phyloP scores from a whole-genome alignment of 2,329 filamentous ascomycete species.

The Botryosphaeria dothidea region DNA sequence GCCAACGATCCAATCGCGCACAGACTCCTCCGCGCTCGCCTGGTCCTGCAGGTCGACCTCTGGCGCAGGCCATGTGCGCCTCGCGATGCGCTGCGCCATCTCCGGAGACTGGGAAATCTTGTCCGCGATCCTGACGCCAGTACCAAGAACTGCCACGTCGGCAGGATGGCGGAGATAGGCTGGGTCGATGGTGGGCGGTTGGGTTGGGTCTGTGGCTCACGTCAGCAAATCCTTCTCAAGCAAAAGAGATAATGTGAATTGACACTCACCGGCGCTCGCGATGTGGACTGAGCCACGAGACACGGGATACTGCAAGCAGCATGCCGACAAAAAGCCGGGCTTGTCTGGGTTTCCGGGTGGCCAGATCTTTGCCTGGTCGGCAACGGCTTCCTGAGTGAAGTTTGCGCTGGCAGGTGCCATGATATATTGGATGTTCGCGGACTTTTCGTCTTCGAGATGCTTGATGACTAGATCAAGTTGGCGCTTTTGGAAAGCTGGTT shows the following conservation, averaged over 20 bases:
- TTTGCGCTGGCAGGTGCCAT: background rate
- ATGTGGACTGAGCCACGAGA: constrained; percentile 4
- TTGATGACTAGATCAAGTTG: constrained; percentile 19
- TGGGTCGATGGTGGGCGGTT: constrained; percentile 41
- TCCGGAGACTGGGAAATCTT: constrained; percentile 25
- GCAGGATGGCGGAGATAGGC: constrained; percentile 44
- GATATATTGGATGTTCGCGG: constrained; percentile 9
- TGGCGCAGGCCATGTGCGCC: background rate
- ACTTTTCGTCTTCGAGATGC: constrained; percentile 10
- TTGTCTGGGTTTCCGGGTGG: background rate
- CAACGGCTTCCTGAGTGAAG: background rate
- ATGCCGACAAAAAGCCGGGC: background rate
- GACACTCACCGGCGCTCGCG: background rate
- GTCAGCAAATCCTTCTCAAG: background rate
- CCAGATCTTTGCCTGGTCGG: background rate
- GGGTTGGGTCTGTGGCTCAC: constrained; percentile 26
- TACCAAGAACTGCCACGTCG: constrained; percentile 43
- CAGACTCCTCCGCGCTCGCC: background rate
- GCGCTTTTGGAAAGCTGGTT: constrained; percentile 9
- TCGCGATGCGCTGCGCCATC: background rate
- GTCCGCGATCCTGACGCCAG: constrained; percentile 36
- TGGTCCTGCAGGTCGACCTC: constrained; percentile 23
- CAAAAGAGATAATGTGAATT: too few relatives aligned
- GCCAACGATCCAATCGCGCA: background rate
- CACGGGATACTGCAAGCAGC: constrained; percentile 2